Evolutionary conservation across 331 rosid species (phyloP), one percentile per base, ranked within the genome.

Genomic region (Malus hybrid): DNA sequence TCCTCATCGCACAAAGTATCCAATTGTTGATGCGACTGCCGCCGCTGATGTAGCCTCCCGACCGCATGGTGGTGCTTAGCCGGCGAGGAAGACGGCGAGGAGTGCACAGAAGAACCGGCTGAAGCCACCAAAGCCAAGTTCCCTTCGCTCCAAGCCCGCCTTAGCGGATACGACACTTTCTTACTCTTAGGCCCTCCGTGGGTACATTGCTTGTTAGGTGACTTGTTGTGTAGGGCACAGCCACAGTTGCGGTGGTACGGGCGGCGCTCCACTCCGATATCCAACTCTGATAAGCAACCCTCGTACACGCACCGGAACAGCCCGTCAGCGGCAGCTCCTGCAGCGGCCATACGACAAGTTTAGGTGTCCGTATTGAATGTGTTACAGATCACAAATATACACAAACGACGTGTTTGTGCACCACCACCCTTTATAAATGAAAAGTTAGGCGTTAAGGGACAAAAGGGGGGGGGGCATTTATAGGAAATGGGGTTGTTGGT

Each of bases 61-160:
- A 10, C 14, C 64, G 22, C 29, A 5, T 58, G 32, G 28, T 24
- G 64, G 26, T 58, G 15, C 64, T 58, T 13, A 9, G 68, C 68
- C 12, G 69, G 77, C 14, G 77, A 73, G 3, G 82, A 34, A 53
- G 78, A 36, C 10, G 84, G 81, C 4, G 85, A 77, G 18, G 76
- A 60, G 12, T 66, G 77, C 3, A 76, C 29, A 2, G 85, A 65
- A 48, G 80, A 65, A 10, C 6, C 7, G 20, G 19, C 20, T 1
- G 68, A 48, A 2, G 80, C 74, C 66, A 52, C 44, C 62, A 72
- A 19, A 20, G 81, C 78, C 79, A 84, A 68, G 22, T 63, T 52
- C 3, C 88, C 85, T 24, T 84, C 88, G 63, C 88, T 84, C 88
- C 88, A 81, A 8, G 88, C 80, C 61, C 84, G 68, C 63, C 83